Evolutionary conservation across 441 rosid genomes (phyloP), one percentile per base, ranked within the genome.

Genomic region (Capsella rubella): DNA sequence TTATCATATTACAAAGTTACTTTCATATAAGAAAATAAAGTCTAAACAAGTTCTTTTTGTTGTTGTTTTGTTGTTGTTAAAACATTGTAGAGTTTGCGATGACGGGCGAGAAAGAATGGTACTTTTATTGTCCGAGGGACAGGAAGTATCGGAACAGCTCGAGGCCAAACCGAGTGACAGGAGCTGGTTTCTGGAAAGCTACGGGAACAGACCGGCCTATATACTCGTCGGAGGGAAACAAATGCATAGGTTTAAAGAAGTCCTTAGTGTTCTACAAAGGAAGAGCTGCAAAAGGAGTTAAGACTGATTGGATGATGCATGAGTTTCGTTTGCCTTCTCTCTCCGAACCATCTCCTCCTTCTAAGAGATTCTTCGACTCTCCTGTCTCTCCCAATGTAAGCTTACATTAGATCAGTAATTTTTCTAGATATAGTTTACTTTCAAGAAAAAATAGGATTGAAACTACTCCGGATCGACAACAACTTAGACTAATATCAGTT

Each of bases 271-370:
- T 91, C 74, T 91, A 91, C 81, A 85, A 79, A 71, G 97, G 97
- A 11, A 81, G 92, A 78, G 97, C 97, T 3, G 93, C 98, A 7
- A 91, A 86, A 80, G 98, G 98, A 53, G 81, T 85, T 78, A 93
- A 93, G 84, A 93, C 98, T 7, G 98, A 93, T 60, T 93, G 98
- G 98, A 93, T 93, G 98, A 93, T 93, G 98, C 98, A 93, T 40
- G 98, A 93, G 89, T 93, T 93, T 73, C 91, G 98, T 50, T 82
- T 93, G 52, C 97, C 98, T 73, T 82, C 93, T 43, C 82, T 91
- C 31, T n/a, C 84, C 0, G 88, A 86, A 6, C 79, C 76, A 39
- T 69, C 88, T 2, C 74, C 60, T 3, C 75, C 85, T 13, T 74
- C 87, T 8, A 89, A 87, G 77, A 82, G 85, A 58, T 86, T 81